Conservation (phyloP, 2,329 filamentous ascomycete genomes). For the Venturiaceae sp. region DNA sequence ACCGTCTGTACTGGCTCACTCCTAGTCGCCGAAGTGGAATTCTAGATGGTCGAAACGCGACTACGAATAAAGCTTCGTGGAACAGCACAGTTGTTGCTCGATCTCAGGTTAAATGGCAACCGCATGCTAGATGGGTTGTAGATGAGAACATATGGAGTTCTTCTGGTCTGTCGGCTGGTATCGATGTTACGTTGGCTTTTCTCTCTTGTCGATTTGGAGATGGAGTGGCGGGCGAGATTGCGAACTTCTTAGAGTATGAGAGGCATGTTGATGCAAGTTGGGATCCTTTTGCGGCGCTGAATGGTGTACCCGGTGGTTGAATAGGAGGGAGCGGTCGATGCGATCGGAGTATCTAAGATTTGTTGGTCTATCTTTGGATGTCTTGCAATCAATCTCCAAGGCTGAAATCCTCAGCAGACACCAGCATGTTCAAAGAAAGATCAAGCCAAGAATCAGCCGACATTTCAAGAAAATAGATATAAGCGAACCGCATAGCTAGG, state of each 20-base stretch:
- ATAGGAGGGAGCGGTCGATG: too few relatives aligned
- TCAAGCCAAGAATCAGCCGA: too few relatives aligned
- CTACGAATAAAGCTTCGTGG: conserved; percentile 57
- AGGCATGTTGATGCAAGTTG: background rate
- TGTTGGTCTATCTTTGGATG: too few relatives aligned
- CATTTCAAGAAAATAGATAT: too few relatives aligned
- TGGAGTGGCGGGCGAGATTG: background rate
- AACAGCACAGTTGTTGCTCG: conserved; percentile 36
- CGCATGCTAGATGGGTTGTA: conserved; percentile 51
- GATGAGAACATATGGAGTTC: conserved; percentile 60
- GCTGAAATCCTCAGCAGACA: too few relatives aligned
- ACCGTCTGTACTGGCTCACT: conserved; percentile 59
- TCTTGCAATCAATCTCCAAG: too few relatives aligned
- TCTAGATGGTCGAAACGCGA: conserved; percentile 50
- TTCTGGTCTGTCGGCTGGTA: conserved; percentile 54
- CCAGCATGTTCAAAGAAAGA: too few relatives aligned
- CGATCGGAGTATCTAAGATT: too few relatives aligned
- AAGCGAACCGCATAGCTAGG: too few relatives aligned
- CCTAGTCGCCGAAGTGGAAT: conserved; percentile 49
- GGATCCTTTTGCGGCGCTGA: background rate
- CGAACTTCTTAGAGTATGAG: background rate
- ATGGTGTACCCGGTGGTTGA: too few relatives aligned
- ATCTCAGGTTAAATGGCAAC: conserved; percentile 48
- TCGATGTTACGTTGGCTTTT: background rate
- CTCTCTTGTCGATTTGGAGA: background rate